A percentile compares a stretch with the other conserved stretches of the same genome.
Conservation (phyloP, 2,329 filamentous ascomycete genomes). For the Phialocephala subalpina region DNA sequence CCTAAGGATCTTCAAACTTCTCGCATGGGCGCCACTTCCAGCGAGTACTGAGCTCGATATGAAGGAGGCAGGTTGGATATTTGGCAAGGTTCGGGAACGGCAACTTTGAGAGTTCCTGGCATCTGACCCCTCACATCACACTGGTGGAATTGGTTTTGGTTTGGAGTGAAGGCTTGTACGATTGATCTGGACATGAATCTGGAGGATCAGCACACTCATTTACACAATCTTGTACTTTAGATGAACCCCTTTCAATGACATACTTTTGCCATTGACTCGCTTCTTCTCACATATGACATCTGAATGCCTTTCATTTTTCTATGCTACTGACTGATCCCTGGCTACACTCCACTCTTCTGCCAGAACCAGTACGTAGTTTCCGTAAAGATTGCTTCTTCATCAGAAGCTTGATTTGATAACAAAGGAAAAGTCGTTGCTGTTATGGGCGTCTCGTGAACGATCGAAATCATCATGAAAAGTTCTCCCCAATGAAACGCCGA, state of each 20-base stretch:
- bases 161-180: slow-evolving; percentile 6
- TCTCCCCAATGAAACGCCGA: neutral
- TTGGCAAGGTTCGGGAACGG: slow-evolving; percentile 23
- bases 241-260: slow-evolving; percentile 22
- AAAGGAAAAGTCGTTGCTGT: neutral
- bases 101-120: slow-evolving; percentile 24
- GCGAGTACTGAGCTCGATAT: neutral
- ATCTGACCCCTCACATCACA: slow-evolving; percentile 17
- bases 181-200: slow-evolving; percentile 4
- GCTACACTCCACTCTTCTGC: neutral
- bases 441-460: neutral
- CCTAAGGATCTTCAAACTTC: neutral
- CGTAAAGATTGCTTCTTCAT: neutral
- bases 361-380: neutral
- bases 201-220: slow-evolving; percentile 21
- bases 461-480: neutral
- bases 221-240: slow-evolving; percentile 23
- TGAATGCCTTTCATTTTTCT: neutral
- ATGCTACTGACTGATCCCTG: neutral
- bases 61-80: slow-evolving; percentile 11
- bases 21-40: neutral
- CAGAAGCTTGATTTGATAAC: neutral
- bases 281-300: neutral
- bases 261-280: slow-evolving; percentile 21
- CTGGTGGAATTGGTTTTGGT: neutral